These are phyloP conservation scores for Tylopilus balloui DNA, from an alignment of 768 basidiomycete genomes.

Conservation along the genomic window DNA sequence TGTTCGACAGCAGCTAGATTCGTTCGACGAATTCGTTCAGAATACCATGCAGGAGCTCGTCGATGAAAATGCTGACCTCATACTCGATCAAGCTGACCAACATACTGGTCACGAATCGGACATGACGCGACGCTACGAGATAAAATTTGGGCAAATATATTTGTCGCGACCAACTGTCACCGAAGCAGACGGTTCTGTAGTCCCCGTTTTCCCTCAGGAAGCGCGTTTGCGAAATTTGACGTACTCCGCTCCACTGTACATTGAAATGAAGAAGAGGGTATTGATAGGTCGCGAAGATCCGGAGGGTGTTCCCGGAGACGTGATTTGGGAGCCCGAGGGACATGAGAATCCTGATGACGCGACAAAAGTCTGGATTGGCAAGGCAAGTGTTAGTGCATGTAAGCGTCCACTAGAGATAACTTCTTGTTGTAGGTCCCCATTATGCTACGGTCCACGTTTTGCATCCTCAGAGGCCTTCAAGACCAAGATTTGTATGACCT, in stretches of 20 bases:
- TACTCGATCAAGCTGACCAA: conserved; percentile 94
- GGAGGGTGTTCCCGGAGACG: conserved; percentile 74
- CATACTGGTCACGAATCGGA: conserved; percentile 84
- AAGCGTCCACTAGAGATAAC: conserved; percentile 12
- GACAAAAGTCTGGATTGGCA: conserved; percentile 92
- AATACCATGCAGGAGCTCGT: conserved; percentile 99
- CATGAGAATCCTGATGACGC: conserved; percentile 58
- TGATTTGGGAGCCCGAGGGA: conserved; percentile 72
- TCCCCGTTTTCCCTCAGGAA: conserved; percentile 95
- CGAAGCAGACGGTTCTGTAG: conserved; percentile 91
- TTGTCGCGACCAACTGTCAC: conserved; percentile 92
- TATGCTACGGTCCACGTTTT: conserved; percentile 95
- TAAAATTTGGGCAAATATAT: conserved; percentile 97
- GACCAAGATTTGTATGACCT: conserved; percentile 84
- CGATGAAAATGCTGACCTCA: conserved; percentile 93
- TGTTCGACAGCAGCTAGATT: conserved; percentile 95
- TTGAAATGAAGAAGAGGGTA: conserved; percentile 90
- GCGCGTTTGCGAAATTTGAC: conserved; percentile 92
- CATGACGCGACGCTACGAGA: conserved; percentile 90
- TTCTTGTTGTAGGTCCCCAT: conserved; percentile 73
- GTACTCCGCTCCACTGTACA: conserved; percentile 91
- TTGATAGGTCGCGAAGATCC: conserved; percentile 77
- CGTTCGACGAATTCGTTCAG: conserved; percentile 98
- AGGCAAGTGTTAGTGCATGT: conserved; percentile 46
- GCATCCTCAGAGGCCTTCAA: conserved; percentile 75